Base-by-base conservation (phyloP, 345 rosid genomes). In the Eucalyptus microcorys region DNA sequence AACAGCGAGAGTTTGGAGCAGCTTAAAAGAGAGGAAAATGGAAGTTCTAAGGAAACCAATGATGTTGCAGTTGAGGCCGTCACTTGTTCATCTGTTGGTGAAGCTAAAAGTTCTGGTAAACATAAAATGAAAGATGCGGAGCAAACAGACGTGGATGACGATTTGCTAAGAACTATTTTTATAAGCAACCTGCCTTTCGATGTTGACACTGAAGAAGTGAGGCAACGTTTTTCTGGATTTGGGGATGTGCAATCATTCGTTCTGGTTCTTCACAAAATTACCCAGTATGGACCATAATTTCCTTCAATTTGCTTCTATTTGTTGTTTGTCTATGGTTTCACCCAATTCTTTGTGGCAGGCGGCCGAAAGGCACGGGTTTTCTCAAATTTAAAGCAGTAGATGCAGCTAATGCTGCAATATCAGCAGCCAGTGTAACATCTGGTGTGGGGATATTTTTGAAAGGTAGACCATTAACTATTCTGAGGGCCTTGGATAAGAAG, bases 361-460 rank as follows among this genome's bases (percentile, higher is more conserved):
- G 99, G 89, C 98, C 99, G 5, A 93, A 90, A 89, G 99, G 99
- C 81, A 95, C 98, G 30, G 99, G 97, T 85, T 96, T 97, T 90
- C 97, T 97, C 93, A 96, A 94, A 92, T 97, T 97, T 90, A 95
- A 95, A 92, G 91, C 94, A 87, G 59, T 71, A 88, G 99, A 97
- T 84, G 96, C 96, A 59, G 96, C 95, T 64, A 68, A 50, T 90
- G 97, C 96, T 87, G 99, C 98, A 50, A 93, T 95, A 88, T 91
- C 97, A 87, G 99, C 98, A 83, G 96, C 98, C 48, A 92, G 88
- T 88, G 86, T 87, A 88, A 91, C 93, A 87, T 93, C 97, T 90
- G 97, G 96, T 88, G 87, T 93, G 86, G 97, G 99, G 61, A 92
- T 97, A 93, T 94, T 94, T 91, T 93, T 96, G 80, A 96, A 92